Evolutionary conservation across 2,329 filamentous ascomycete species (phyloP).

Genomic region (Xylaria multiplex): DNA sequence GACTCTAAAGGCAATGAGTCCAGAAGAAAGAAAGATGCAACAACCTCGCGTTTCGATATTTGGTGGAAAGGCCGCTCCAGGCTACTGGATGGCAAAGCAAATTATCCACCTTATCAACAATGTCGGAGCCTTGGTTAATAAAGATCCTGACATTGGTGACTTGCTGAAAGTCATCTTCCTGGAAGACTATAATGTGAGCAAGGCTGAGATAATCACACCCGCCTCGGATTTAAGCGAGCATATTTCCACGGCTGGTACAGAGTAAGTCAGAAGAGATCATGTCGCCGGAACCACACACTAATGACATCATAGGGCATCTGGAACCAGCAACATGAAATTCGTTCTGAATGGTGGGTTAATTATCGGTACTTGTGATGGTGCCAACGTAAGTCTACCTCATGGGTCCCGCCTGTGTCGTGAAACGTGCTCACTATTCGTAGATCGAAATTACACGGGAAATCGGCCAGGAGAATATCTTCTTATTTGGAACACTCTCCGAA

Average conservation of each 20-base stretch:
- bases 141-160: slow-evolving; percentile 90
- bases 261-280: slow-evolving; percentile 59
- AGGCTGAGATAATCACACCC: slow-evolving; percentile 95
- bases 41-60: slow-evolving; percentile 93
- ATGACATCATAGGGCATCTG: slow-evolving; percentile 63
- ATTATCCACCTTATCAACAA: slow-evolving; percentile 97
- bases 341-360: slow-evolving; percentile 96
- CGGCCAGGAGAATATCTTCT: slow-evolving; percentile 96
- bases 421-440: slow-evolving; percentile 49
- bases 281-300: slow-evolving; percentile 24
- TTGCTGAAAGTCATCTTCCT: slow-evolving; percentile 96
- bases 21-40: slow-evolving; percentile 86
- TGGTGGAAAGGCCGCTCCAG: slow-evolving; percentile 95
- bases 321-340: slow-evolving; percentile 99
- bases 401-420: slow-evolving; percentile 52
- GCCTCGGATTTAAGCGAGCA: slow-evolving; percentile 98
- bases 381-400: slow-evolving; percentile 75
- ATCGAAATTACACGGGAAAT: slow-evolving; percentile 98
- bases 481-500: slow-evolving; percentile 95
- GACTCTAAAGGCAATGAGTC: slow-evolving; percentile 82
- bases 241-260: slow-evolving; percentile 96
- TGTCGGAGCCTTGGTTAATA: slow-evolving; percentile 90
- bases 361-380: slow-evolving; percentile 97
- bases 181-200: slow-evolving; percentile 99
- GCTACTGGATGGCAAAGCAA: slow-evolving; percentile 99